Evolutionary conservation across 306 rosid genomes (phyloP), one percentile per base, ranked within the genome.

Genomic region (Purshia tridentata): DNA sequence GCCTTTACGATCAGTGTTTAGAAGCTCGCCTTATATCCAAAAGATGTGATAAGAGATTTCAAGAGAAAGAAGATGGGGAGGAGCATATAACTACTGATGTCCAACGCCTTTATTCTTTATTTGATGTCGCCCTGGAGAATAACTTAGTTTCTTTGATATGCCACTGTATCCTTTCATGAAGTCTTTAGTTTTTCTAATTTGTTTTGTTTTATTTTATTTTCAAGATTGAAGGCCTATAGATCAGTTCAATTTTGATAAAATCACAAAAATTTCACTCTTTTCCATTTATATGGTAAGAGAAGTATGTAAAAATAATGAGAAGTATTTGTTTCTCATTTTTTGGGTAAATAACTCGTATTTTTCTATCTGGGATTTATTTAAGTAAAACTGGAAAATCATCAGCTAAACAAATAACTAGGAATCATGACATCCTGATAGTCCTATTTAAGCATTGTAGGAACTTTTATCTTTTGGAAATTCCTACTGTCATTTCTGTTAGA

Each of bases 91-190:
- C 93, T 73, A 84, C 86, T 67, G 96, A 94, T 78, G 99, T 94
- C 49, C 87, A 87, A 41, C 92, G 88, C 44, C 96, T 95, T 47
- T 95, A 92, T 78, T 87, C 95, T 54, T 74, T 95, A 65, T 92
- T 92, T 81, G 98, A 95, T n/a, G 90, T 95, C 1, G 97, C 99
- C n/a, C 82, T 95, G 80, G 99, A 90, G 86, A 95, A 95, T 87
- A 95, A 86, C 87, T 73, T 92, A 65, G 89, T 84, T 85, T 92
- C 93, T 77, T 72, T 95, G 80, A 86, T 95, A 63, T 92, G 98
- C 85, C 98, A 90, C 52, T 95, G 99, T 92, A 95, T 95, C 98
- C 98, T 92, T 37, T 20, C 4, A 51, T 74, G 22, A 57, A 47
- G 37, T 20, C 78, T 9, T 61, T 45, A 18, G 39, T 73, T 41